phyloP scores from a whole-genome alignment of 73 alveolate genomes.

The Tetrahymena malaccensis region DNA sequence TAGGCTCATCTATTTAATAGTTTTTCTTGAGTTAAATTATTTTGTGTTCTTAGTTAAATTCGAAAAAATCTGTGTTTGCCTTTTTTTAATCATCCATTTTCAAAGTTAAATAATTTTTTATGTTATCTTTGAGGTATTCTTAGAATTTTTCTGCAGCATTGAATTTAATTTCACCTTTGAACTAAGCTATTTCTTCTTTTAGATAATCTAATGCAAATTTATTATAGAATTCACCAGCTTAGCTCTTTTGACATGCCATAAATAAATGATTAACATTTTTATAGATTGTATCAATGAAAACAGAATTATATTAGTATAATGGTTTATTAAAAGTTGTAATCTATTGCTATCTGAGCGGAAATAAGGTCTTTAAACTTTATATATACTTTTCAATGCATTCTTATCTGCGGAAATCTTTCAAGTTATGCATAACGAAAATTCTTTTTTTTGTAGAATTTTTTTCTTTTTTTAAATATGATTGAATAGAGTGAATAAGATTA shows the following conservation, averaged over 20 bases:
- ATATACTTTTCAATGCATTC: neutral
- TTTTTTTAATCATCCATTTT: neutral
- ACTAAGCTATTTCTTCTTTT: neutral
- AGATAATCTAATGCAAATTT: neutral
- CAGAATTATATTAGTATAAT: neutral
- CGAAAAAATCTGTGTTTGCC: neutral
- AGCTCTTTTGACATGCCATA: neutral
- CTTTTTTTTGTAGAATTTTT: neutral
- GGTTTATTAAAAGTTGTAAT: neutral
- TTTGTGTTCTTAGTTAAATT: neutral
- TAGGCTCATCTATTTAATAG: neutral
- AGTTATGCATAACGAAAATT: neutral
- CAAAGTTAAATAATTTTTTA: too few species aligned
- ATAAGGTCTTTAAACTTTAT: too few species aligned
- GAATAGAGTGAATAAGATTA: neutral
- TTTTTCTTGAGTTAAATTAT: neutral
- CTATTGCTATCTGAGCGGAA: neutral
- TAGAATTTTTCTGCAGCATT: neutral
- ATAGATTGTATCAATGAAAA: neutral
- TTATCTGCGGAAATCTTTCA: neutral
- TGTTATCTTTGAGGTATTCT: neutral
- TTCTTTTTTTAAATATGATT: neutral
- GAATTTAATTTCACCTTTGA: neutral
- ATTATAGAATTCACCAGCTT: neutral
- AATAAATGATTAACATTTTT: neutral